A percentile compares a stretch with the other conserved stretches of the same genome.
Evolutionary conservation across 192 early-diverging fungal species (phyloP).

Genomic region (Chytriomyces sp.): DNA sequence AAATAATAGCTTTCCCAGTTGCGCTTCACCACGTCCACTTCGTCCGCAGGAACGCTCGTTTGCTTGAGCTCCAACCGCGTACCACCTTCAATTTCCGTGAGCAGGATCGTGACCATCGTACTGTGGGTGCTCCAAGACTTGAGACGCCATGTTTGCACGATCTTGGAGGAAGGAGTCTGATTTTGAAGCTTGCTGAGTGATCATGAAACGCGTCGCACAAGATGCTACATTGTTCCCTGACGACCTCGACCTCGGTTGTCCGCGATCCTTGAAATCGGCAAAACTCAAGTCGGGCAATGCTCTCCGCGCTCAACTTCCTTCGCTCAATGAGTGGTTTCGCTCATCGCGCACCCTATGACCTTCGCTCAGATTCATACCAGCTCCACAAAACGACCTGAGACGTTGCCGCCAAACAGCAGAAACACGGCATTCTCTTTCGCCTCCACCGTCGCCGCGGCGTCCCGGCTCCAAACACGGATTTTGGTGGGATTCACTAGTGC

Average conservation of each 20-base stretch:
- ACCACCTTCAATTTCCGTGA: slow-evolving; percentile 68
- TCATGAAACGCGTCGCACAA: no score
- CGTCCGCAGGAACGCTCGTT: slow-evolving; percentile 80
- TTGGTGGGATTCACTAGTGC: slow-evolving; percentile 73
- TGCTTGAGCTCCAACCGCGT: slow-evolving; percentile 67
- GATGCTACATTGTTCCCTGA: no score
- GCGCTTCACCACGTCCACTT: slow-evolving; percentile 74
- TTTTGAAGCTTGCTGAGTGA: no score
- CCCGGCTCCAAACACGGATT: slow-evolving; percentile 76
- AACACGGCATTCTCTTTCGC: slow-evolving; percentile 19
- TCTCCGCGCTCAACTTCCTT: no score
- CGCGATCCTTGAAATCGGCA: no score
- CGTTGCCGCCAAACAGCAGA: slow-evolving; percentile 2
- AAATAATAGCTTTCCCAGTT: slow-evolving; percentile 94
- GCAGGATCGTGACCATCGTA: slow-evolving; percentile 62
- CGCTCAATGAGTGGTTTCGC: no score
- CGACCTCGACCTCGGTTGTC: no score
- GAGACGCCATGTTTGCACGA: background rate
- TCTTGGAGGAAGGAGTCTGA: slow-evolving; percentile 15
- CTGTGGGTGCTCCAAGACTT: slow-evolving; percentile 53
- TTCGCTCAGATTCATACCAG: no score
- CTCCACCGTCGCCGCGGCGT: slow-evolving; percentile 64
- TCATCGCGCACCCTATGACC: no score
- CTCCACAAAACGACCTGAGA: background rate
- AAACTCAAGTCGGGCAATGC: no score